Evolutionary conservation across 306 rosid species (phyloP).

Genomic region (Cicer arietinum): DNA sequence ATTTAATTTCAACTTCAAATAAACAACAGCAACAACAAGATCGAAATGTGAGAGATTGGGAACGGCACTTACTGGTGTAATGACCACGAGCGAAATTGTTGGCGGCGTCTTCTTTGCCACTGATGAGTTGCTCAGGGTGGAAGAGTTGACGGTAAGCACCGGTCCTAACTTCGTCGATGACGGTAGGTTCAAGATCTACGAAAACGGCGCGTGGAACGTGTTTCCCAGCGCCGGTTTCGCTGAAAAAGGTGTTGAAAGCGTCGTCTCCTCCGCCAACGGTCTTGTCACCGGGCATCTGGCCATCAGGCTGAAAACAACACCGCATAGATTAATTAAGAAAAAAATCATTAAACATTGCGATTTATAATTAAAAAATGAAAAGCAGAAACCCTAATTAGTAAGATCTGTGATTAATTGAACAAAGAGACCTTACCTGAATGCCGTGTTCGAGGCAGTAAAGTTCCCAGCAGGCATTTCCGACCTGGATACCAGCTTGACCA

Average conservation of each 20-base stretch:
- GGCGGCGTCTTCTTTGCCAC: conserved; percentile 93
- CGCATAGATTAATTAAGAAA: background rate
- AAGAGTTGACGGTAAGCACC: conserved; percentile 90
- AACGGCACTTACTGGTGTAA: conserved; percentile 57
- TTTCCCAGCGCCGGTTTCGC: conserved; percentile 90
- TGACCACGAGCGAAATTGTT: conserved; percentile 95
- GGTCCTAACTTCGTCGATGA: conserved; percentile 86
- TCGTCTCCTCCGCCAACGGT: conserved; percentile 88
- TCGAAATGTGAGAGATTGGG: background rate
- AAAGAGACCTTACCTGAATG: conserved; percentile 51
- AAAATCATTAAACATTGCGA: background rate
- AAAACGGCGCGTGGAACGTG: conserved; percentile 90
- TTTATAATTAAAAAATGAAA: background rate
- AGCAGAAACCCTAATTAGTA: background rate
- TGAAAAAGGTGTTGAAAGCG: conserved; percentile 90
- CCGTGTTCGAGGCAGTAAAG: conserved; percentile 88
- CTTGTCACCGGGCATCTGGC: conserved; percentile 85
- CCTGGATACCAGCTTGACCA: conserved; percentile 90
- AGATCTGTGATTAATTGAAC: background rate
- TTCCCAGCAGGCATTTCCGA: conserved; percentile 88
- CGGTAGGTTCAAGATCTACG: conserved; percentile 94
- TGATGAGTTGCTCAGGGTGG: conserved; percentile 92
- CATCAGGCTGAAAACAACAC: conserved; percentile 62
- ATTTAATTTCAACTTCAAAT: background rate
- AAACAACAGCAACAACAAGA: background rate